These are phyloP conservation scores for Boletus holoroseus DNA, from an alignment of 1,284 basidiomycete species.

Conservation along the genomic window DNA sequence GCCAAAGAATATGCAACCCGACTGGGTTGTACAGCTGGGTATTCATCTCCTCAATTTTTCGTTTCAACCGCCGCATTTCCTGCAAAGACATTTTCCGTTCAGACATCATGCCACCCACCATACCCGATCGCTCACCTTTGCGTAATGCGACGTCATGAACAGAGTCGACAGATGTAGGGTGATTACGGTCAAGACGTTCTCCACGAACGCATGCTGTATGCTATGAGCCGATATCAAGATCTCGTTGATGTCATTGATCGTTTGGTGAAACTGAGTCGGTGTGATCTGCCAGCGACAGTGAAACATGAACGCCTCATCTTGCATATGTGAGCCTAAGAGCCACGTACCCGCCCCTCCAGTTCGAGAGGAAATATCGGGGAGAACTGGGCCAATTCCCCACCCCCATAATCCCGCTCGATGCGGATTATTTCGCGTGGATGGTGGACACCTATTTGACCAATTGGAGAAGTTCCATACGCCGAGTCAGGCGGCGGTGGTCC, in stretches of 20 bases:
- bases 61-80: constrained; percentile 71
- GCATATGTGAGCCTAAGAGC: background rate
- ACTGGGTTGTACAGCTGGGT: constrained; percentile 66
- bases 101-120: background rate
- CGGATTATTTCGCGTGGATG: constrained; percentile 81
- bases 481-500: constrained; percentile 69
- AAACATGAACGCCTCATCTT: background rate
- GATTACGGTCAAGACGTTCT: constrained; percentile 66
- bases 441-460: constrained; percentile 77
- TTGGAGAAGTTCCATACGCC: constrained; percentile 68
- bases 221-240: constrained; percentile 74
- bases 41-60: constrained; percentile 62
- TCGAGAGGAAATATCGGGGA: constrained; percentile 76
- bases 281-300: constrained; percentile 50
- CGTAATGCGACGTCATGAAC: constrained; percentile 64
- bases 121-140: constrained; percentile 48
- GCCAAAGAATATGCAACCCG: constrained; percentile 79
- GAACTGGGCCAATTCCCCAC: constrained; percentile 78
- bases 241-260: constrained; percentile 81
- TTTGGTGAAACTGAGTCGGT: constrained; percentile 77
- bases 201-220: constrained; percentile 54
- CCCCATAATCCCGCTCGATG: constrained; percentile 76
- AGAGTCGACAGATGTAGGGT: constrained; percentile 70
- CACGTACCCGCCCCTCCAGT: constrained; percentile 72
- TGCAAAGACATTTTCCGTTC: constrained; percentile 29